Base-by-base conservation (phyloP, 306 rosid species). In the Quercus parvula region DNA sequence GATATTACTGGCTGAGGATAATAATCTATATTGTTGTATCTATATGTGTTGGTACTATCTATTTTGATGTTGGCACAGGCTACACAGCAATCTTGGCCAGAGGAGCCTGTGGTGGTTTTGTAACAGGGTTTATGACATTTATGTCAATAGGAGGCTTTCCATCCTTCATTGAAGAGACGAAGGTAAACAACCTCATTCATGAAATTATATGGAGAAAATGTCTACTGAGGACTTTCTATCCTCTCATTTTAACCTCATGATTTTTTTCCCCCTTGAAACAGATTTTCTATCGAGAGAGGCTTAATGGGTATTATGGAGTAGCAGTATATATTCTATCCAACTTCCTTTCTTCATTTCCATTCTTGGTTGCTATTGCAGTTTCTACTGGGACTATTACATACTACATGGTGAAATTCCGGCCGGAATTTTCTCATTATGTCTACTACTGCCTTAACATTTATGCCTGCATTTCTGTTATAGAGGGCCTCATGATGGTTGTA, bases 81-180 rank as follows among this genome's bases (percentile, higher is more conserved):
- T 95, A 95, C 80, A 84, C 93, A 75, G 90, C 99, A 9, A 95
- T 95, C 87, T 82, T 93, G n/a, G 99, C 99, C 4, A 86, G 99
- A 7, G 94, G 93, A 69, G 97, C 99, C 25, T 95, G 99, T 52
- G 98, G 96, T 67, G 99, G 88, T n/a, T 95, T 95, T 67, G 86
- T 95, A 56, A 90, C 97, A 19, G 99, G 99, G 71, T 95, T 95
- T 28, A 95, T 95, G 99, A 95, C 99, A 77, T 95, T 95, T 81
- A 95, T 95, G 99, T 91, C 99, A 12, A 95, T 95, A 49, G 99
- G 99, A 67, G 99, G 99, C 68, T 95, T 95, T 85, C 99, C 99
- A 49, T 95, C 98, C 5, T 95, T 93, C 33, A 75, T 90, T 54
- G 99, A 95, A 81, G 99, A 95, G 89, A 95, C 91, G 96, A 95